Evolutionary conservation across 1,139 yeast species (phyloP).

Genomic region (Diutina rugosa): DNA sequence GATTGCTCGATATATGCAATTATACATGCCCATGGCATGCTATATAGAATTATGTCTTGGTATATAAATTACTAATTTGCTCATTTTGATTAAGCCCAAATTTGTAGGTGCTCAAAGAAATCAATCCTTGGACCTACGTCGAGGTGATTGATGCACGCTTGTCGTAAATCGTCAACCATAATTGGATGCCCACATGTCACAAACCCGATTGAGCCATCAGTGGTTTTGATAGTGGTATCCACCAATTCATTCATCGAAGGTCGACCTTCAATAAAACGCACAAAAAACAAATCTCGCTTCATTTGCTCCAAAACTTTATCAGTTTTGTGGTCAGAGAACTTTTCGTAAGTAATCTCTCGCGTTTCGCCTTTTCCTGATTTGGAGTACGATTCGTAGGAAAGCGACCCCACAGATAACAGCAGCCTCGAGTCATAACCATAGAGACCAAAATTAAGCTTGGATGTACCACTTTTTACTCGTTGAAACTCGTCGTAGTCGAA

Average conservation of each 20-base stretch:
- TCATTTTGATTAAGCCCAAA: conserved; percentile 4
- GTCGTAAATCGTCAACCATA: conserved; percentile 8
- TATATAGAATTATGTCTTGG: not conserved
- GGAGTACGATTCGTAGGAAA: not conserved
- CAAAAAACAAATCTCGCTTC: not conserved
- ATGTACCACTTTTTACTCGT: not conserved
- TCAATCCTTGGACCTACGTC: conserved; percentile 6
- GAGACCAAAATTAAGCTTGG: not conserved
- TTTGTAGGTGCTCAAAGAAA: conserved; percentile 7
- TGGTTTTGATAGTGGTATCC: conserved; percentile 17
- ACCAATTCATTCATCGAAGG: conserved; percentile 27
- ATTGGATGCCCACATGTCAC: conserved; percentile 29
- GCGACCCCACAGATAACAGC: not conserved
- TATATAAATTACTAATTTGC: no score
- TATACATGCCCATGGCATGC: not conserved
- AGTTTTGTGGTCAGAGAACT: no score
- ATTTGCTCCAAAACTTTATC: not conserved
- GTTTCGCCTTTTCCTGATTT: not conserved
- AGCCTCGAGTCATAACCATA: not conserved
- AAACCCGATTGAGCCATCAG: conserved; percentile 29
- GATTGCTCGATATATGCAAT: not conserved
- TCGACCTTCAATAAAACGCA: conserved; percentile 32
- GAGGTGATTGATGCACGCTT: conserved; percentile 5
- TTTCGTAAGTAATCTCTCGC: not conserved
- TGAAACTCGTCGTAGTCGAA: not conserved